Evolutionary conservation across 225 moss, liverwort and hornwort genomes (phyloP).

Genomic region (Sphagnum tenellum): DNA sequence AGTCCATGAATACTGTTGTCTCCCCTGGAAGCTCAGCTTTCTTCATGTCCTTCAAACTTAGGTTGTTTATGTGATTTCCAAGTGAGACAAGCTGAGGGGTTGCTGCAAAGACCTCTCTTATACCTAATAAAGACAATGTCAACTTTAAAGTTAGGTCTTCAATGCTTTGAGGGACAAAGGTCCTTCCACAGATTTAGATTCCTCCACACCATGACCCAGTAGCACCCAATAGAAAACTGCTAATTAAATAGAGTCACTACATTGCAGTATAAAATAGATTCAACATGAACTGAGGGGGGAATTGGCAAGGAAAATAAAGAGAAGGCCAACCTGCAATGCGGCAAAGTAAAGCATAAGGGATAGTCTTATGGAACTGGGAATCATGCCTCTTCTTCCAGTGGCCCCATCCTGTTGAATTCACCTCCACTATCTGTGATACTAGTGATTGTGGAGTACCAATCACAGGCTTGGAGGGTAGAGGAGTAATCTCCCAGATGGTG

Average conservation of each 20-base stretch:
- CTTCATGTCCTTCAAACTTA: constrained; percentile 12
- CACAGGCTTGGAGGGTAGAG: constrained; percentile 42
- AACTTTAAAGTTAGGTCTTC: no score
- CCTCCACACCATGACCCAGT: no score
- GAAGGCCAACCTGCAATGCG: constrained; percentile 53
- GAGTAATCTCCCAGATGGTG: constrained; percentile 63
- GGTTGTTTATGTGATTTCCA: constrained; percentile 13
- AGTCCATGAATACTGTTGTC: constrained; percentile 12
- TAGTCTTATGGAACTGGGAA: constrained; percentile 55
- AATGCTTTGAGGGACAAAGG: no score
- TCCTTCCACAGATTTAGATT: no score
- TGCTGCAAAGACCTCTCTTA: constrained; percentile 53
- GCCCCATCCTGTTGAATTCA: constrained; percentile 73
- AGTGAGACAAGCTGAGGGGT: constrained; percentile 37
- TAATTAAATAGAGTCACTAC: no score
- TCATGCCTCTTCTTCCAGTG: constrained; percentile 60
- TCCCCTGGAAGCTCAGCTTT: constrained; percentile 6
- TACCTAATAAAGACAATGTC: constrained; percentile 15
- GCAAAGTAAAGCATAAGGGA: constrained; percentile 68
- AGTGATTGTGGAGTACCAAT: constrained; percentile 39
- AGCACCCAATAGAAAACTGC: no score
- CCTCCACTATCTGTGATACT: constrained; percentile 68
- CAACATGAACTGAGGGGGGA: no score
- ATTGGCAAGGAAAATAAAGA: no score
- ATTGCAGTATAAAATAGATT: no score